These are phyloP conservation scores for Jamesozyma piceae DNA, from an alignment of 805 yeast species.

Conservation along the genomic window DNA sequence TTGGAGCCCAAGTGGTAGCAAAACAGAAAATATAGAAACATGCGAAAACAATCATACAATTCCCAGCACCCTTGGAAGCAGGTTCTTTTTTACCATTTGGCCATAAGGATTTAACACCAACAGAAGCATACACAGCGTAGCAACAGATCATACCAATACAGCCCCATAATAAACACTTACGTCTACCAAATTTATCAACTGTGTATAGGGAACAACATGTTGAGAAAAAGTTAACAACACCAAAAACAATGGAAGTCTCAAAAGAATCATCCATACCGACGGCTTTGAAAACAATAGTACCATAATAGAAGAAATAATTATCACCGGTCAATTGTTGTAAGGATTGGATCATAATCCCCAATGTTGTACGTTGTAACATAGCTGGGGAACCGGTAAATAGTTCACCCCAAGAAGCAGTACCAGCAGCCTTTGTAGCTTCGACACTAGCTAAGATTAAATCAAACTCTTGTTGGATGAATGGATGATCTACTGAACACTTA, in stretches of 20 bases:
- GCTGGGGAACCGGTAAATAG: neutral
- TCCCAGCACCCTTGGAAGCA: slow-evolving; percentile 2
- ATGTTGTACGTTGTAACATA: slow-evolving; percentile 1
- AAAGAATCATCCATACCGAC: slow-evolving; percentile 3
- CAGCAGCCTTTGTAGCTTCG: slow-evolving; percentile 49
- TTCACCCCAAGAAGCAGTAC: slow-evolving; percentile 44
- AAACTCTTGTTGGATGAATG: slow-evolving; percentile 47
- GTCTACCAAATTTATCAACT: slow-evolving; percentile 2
- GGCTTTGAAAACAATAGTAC: slow-evolving; percentile 2
- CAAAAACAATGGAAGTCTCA: slow-evolving; percentile 1
- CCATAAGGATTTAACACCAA: slow-evolving; percentile 1
- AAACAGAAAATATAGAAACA: slow-evolving; percentile 3
- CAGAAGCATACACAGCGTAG: slow-evolving; percentile 1
- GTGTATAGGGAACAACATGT: neutral
- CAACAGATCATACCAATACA: neutral
- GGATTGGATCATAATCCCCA: slow-evolving; percentile 1
- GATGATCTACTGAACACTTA: slow-evolving; percentile 44
- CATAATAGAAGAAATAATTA: slow-evolving; percentile 2
- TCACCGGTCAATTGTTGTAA: slow-evolving; percentile 3
- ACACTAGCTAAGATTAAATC: slow-evolving; percentile 51
- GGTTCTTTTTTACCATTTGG: slow-evolving; percentile 1
- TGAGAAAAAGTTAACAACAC: slow-evolving; percentile 1
- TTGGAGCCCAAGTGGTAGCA: slow-evolving; percentile 3
- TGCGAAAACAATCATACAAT: slow-evolving; percentile 2
- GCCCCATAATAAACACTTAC: slow-evolving; percentile 1